Conservation (phyloP, 805 yeast species). For the Maudiozyma bulderi region DNA sequence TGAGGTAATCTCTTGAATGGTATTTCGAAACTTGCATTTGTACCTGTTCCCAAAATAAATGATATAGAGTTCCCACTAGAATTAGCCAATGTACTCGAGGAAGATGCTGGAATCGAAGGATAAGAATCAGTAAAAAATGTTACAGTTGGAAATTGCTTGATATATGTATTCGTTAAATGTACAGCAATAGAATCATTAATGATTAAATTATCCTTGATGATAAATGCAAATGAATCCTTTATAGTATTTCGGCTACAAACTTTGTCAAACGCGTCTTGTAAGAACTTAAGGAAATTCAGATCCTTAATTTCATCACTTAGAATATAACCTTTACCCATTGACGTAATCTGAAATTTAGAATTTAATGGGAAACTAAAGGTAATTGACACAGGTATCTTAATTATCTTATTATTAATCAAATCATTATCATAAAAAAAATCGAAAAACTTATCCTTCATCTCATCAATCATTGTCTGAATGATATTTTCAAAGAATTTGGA, state of each 20-base stretch:
- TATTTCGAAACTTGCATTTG: constrained; percentile 41
- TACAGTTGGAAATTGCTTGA: constrained; percentile 5
- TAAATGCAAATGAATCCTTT: constrained; percentile 20
- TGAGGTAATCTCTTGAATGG: constrained; percentile 11
- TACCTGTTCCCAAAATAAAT: constrained; percentile 61
- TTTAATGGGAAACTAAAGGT: constrained; percentile 29
- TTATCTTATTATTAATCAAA: constrained; percentile 1
- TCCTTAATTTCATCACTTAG: constrained; percentile 35
- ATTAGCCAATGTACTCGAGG: background rate
- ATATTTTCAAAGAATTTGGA: constrained; percentile 13
- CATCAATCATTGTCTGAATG: constrained; percentile 11
- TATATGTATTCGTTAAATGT: constrained; percentile 40
- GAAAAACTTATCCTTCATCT: constrained; percentile 10
- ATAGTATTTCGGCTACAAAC: background rate
- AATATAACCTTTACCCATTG: constrained; percentile 55
- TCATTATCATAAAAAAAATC: constrained; percentile 12
- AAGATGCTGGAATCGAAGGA: constrained; percentile 1
- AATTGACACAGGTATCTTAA: constrained; percentile 21
- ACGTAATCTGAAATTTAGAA: constrained; percentile 28
- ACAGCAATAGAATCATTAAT: constrained; percentile 63
- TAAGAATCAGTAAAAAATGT: constrained; percentile 5
- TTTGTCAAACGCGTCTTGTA: constrained; percentile 30
- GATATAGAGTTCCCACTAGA: constrained; percentile 33
- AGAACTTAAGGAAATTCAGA: constrained; percentile 33
- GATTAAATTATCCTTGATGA: constrained; percentile 33